Conservation (phyloP, 805 yeast genomes). For the Saturnispora besseyi region DNA sequence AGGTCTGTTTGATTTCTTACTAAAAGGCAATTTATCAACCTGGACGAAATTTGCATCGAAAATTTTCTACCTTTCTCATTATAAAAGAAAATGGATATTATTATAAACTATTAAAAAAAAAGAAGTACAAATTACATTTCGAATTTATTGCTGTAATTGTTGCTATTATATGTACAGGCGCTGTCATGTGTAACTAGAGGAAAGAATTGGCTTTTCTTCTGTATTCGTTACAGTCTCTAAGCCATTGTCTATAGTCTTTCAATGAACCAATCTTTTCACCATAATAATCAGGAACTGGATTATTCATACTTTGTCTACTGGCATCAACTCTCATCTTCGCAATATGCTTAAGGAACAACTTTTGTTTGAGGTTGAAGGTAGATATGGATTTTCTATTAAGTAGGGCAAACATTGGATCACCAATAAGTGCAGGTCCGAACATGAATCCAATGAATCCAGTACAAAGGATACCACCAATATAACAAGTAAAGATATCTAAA, state of each 20-base stretch:
- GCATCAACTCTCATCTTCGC: conserved; percentile 85
- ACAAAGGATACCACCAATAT: conserved; percentile 62
- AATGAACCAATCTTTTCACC: conserved; percentile 91
- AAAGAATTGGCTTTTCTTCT: conserved; percentile 74
- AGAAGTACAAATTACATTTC: no score
- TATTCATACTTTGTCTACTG: conserved; percentile 75
- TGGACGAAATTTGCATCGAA: no score
- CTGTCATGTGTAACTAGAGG: conserved; percentile 29
- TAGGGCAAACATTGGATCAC: conserved; percentile 58
- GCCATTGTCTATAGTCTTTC: conserved; percentile 87
- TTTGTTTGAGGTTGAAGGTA: conserved; percentile 53
- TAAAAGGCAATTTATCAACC: no score
- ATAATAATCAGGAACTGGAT: conserved; percentile 97
- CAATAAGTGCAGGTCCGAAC: conserved; percentile 69
- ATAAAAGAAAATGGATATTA: neutral
- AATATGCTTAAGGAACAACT: conserved; percentile 64
- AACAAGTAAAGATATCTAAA: conserved; percentile 77
- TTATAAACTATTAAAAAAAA: neutral
- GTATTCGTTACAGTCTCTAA: conserved; percentile 89
- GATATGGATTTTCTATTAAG: conserved; percentile 38
- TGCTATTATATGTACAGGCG: neutral
- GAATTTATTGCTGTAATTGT: no score
- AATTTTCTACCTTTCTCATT: no score
- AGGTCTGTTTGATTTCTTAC: no score
- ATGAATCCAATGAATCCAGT: conserved; percentile 74